These are phyloP conservation scores for Gardenia jasminoides DNA, from an alignment of 257 asterid species.

Conservation along the genomic window DNA sequence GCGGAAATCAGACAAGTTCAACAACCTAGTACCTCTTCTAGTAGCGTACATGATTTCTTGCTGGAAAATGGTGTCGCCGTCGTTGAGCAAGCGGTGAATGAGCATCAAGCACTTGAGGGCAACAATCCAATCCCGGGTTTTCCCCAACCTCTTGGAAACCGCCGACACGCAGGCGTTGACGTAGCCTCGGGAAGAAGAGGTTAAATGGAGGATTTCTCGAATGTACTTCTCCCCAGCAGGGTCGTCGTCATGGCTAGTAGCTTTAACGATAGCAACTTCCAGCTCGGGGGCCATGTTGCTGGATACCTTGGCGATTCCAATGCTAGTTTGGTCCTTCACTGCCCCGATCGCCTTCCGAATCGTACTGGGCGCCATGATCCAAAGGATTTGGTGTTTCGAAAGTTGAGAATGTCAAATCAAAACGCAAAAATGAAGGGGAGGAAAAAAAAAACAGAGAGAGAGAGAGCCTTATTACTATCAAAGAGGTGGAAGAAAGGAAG, in stretches of 20 bases:
- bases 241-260: slow-evolving; percentile 81
- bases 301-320: slow-evolving; percentile 70
- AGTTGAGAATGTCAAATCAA: background rate
- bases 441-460: too few species aligned
- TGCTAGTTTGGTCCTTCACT: slow-evolving; percentile 81
- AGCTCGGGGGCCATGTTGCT: slow-evolving; percentile 81
- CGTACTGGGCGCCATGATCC: slow-evolving; percentile 66
- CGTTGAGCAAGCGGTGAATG: slow-evolving; percentile 60
- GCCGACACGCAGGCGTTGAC: slow-evolving; percentile 60
- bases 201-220: slow-evolving; percentile 58
- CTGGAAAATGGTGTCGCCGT: slow-evolving; percentile 59
- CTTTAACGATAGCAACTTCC: slow-evolving; percentile 74
- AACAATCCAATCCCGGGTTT: slow-evolving; percentile 83
- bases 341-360: slow-evolving; percentile 81
- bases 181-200: slow-evolving; percentile 61
- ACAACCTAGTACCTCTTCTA: slow-evolving; percentile 60
- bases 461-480: background rate
- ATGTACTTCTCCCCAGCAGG: slow-evolving; percentile 73
- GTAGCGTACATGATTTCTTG: slow-evolving; percentile 73
- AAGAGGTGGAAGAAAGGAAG: background rate
- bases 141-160: slow-evolving; percentile 58
- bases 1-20: slow-evolving; percentile 68
- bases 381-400: too few species aligned
- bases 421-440: too few species aligned
- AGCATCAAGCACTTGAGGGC: slow-evolving; percentile 74